Evolutionary conservation across 1,284 basidiomycete species (phyloP), one percentile per base, ranked within the genome.

Genomic region (Melampsora abietis-canadensis): DNA sequence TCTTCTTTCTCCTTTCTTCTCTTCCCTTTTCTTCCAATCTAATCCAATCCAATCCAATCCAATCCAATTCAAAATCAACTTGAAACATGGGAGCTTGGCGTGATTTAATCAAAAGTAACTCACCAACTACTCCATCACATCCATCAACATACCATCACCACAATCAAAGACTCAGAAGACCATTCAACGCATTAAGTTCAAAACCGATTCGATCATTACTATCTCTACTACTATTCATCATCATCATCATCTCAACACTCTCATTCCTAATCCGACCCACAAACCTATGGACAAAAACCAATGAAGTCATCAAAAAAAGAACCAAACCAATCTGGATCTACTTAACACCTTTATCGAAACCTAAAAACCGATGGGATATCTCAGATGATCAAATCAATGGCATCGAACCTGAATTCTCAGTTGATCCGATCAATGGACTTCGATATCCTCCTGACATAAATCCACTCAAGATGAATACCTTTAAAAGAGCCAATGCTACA

Each of bases 381-480:
- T 12, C 12, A 19, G 34, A 40, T 12, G 15, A 37, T 21, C n/a
- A 21, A 44, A 10, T 31, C 4, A n/a, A 15, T 12, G 63, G 63
- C 8, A 15, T 46, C 15, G 34, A 44, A 44, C 63, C 63, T n/a
- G 15, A 37, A 7, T 65, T n/a, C 24, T 8, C 34, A 15, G 7
- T 65, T 1, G 37, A 65, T 24, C 12, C 21, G 19, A 46, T 37
- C 19, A 65, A 27, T 65, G 63, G 63, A 10, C n/a, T 65, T 17
- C 24, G 12, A 44, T 65, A 65, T 65, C 63, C 63, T 21, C 63
- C 63, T 44, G 40, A 65, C 27, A 24, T 65, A 14, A 65, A 65
- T 21, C 63, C 63, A 12, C 24, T 65, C 4, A 31, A 12, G n/a
- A n/a, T 65, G 19, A 65, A 65, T 27, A n/a, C 7, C n/a, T 65